Evolutionary conservation across 352 stramenopile species (phyloP).

Genomic region (Globisporangium spiculum): DNA sequence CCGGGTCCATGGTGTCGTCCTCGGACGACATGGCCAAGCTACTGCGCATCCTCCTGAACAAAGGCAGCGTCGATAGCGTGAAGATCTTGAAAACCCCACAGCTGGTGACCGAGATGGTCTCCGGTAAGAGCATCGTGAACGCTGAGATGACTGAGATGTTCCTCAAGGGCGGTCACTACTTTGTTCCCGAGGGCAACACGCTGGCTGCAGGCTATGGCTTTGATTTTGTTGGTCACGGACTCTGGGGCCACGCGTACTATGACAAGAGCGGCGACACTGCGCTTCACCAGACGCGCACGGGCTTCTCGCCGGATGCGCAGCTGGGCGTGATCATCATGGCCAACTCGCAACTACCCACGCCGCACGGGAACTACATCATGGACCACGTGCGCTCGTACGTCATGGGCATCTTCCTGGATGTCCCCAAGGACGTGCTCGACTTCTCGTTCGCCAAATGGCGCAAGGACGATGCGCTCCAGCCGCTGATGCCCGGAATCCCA

Average conservation of each 20-base stretch:
- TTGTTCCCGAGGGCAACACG: slow-evolving; percentile 41
- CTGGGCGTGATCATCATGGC: slow-evolving; percentile 58
- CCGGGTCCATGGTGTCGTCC: slow-evolving; percentile 48
- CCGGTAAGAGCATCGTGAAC: slow-evolving; percentile 47
- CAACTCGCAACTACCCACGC: slow-evolving; percentile 43
- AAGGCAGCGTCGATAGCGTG: slow-evolving; percentile 46
- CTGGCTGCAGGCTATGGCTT: slow-evolving; percentile 63
- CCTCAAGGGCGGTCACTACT: slow-evolving; percentile 42
- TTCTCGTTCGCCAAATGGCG: slow-evolving; percentile 39
- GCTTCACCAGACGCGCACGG: slow-evolving; percentile 49
- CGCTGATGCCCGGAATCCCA: slow-evolving; percentile 30
- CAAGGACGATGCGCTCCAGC: slow-evolving; percentile 29
- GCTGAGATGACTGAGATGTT: slow-evolving; percentile 36
- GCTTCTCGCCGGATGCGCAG: slow-evolving; percentile 40
- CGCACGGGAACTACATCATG: slow-evolving; percentile 37
- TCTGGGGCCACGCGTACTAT: slow-evolving; percentile 65
- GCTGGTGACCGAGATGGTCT: slow-evolving; percentile 56
- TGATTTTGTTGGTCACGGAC: slow-evolving; percentile 48
- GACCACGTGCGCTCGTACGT: slow-evolving; percentile 69
- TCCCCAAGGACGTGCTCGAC: slow-evolving; percentile 53
- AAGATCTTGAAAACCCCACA: slow-evolving; percentile 42
- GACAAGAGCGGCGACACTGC: slow-evolving; percentile 67
- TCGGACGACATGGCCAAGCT: slow-evolving; percentile 55
- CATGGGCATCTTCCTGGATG: slow-evolving; percentile 63
- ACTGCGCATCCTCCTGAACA: slow-evolving; percentile 59